Percentiles rank a stretch among this genome's conserved stretches.
Evolutionary conservation across 805 yeast genomes (phyloP).

Genomic region (Saccharomyces kudriavzevii): DNA sequence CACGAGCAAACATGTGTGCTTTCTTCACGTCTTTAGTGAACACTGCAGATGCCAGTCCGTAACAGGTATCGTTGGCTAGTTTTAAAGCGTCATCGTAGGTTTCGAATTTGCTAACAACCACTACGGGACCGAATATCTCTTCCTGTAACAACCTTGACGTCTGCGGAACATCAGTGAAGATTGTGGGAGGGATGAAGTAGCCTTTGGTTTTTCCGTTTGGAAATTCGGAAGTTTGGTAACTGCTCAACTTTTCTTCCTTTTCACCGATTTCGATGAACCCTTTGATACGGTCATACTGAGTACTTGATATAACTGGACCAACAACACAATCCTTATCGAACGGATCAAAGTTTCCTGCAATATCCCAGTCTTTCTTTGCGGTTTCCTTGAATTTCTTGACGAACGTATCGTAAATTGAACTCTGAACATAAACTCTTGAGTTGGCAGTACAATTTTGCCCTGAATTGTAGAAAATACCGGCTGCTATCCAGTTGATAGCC

Average conservation of each 20-base stretch:
- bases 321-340: conserved; percentile 31
- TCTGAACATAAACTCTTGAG: conserved; percentile 47
- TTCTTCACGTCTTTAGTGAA: conserved; percentile 58
- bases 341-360: conserved; percentile 49
- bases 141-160: conserved; percentile 33
- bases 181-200: conserved; percentile 36
- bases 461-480: conserved; percentile 47
- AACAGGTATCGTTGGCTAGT: conserved; percentile 34
- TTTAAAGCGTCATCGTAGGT: conserved; percentile 34
- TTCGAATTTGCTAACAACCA: conserved; percentile 32
- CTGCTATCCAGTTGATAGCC: conserved; percentile 38
- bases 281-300: conserved; percentile 37
- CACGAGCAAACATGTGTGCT: conserved; percentile 57
- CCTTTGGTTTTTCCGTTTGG: conserved; percentile 16
- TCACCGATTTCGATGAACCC: conserved; percentile 39
- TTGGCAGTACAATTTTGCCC: conserved; percentile 58
- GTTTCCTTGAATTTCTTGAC: conserved; percentile 32
- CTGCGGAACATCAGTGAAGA: conserved; percentile 33
- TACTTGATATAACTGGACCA: conserved; percentile 48
- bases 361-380: conserved; percentile 39
- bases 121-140: conserved; percentile 41
- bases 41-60: conserved; percentile 42
- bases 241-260: conserved; percentile 36
- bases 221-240: conserved; percentile 22
- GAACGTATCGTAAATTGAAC: conserved; percentile 41